A percentile compares a stretch with the other conserved stretches of the same genome.
These are phyloP conservation scores for Colletotrichum lini DNA, from an alignment of 2,329 filamentous ascomycete species.

Conservation along the genomic window DNA sequence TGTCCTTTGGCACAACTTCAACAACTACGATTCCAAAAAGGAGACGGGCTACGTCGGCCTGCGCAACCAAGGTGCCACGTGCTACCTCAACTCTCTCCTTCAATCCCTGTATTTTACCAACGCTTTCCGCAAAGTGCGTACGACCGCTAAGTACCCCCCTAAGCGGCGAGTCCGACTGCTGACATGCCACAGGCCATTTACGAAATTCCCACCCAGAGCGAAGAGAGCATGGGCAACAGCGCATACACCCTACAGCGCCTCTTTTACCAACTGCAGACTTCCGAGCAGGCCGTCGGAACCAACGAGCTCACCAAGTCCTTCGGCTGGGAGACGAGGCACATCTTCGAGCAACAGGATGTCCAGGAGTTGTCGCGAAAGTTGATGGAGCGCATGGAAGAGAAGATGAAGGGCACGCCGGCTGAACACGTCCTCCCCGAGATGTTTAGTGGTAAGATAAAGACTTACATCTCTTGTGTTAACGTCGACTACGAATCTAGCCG, in stretches of 20 bases:
- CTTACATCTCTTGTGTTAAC: conserved; percentile 98
- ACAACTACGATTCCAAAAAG: conserved; percentile 98
- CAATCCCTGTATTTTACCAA: conserved; percentile 92
- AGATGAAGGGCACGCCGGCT: conserved; percentile 96
- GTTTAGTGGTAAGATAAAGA: conserved; percentile 98
- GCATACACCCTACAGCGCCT: conserved; percentile 94
- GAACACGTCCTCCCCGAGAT: conserved; percentile 91
- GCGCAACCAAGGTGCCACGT: conserved; percentile 96
- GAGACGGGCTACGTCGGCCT: conserved; percentile 97
- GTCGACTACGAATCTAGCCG: conserved; percentile 97
- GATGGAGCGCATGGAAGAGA: conserved; percentile 97
- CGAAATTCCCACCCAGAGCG: conserved; percentile 92
- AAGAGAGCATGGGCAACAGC: conserved; percentile 86
- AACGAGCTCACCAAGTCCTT: conserved; percentile 96
- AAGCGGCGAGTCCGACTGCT: neutral
- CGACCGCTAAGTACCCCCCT: conserved; percentile 29
- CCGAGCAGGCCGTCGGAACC: conserved; percentile 85
- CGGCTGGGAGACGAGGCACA: conserved; percentile 97
- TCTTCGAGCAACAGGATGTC: conserved; percentile 99
- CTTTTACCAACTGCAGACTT: conserved; percentile 95
- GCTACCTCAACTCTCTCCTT: conserved; percentile 87
- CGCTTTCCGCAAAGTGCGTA: conserved; percentile 89
- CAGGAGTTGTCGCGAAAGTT: conserved; percentile 96
- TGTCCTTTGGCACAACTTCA: conserved; percentile 91
- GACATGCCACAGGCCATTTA: conserved; percentile 82